Conservation (phyloP, 345 rosid genomes). For the Euphorbia lathyris region DNA sequence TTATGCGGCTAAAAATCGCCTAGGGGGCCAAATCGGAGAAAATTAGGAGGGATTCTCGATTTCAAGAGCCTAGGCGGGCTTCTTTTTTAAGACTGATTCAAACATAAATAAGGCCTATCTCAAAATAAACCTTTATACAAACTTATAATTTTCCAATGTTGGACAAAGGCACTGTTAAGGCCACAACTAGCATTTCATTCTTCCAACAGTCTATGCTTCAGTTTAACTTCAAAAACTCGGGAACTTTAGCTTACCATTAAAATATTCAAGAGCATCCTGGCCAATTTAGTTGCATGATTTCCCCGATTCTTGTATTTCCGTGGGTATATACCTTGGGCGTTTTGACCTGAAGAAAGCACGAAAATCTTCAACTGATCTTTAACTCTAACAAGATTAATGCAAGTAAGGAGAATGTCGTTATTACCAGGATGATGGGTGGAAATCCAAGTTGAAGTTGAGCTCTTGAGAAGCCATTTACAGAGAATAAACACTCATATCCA, state of each 20-base stretch:
- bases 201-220: neutral
- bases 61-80: no score
- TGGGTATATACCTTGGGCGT: conserved; percentile 69
- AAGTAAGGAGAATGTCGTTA: neutral
- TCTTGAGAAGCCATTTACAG: conserved; percentile 61
- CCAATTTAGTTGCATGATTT: conserved; percentile 41
- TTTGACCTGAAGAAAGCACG: conserved; percentile 50
- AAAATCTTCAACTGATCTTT: neutral
- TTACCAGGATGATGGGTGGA: conserved; percentile 66
- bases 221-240: neutral
- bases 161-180: no score
- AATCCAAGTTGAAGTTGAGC: conserved; percentile 43
- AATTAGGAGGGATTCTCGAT: no score
- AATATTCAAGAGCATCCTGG: conserved; percentile 55
- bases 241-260: neutral
- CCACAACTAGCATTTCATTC: no score
- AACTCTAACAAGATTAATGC: neutral
- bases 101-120: no score
- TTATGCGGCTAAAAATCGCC: no score
- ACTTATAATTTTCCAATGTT: no score
- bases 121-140: no score
- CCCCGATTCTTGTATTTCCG: conserved; percentile 38
- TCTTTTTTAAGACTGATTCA: no score
- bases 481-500: conserved; percentile 72
- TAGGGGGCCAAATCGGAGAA: no score